These are phyloP conservation scores for Boletus rubroflammeus DNA, from an alignment of 768 basidiomycete genomes.

Conservation along the genomic window DNA sequence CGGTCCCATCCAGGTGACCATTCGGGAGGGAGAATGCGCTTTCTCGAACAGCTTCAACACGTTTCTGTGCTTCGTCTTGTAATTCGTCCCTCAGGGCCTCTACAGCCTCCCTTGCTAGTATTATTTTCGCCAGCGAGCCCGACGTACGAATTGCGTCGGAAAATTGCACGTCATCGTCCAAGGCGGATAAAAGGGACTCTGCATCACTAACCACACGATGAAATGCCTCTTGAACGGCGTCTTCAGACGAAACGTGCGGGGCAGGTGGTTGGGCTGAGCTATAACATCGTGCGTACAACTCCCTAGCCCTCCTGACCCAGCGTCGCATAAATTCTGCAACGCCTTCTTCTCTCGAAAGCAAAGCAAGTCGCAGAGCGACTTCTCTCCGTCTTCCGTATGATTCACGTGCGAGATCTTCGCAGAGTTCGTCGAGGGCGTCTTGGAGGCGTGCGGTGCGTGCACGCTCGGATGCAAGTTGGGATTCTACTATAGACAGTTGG, in stretches of 20 bases:
- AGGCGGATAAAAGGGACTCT: slow-evolving; percentile 30
- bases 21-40: neutral
- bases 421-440: slow-evolving; percentile 61
- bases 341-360: slow-evolving; percentile 63
- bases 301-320: slow-evolving; percentile 53
- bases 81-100: slow-evolving; percentile 55
- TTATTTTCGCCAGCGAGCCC: slow-evolving; percentile 51
- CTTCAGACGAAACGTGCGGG: slow-evolving; percentile 5
- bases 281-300: slow-evolving; percentile 35
- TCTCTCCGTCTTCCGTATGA: slow-evolving; percentile 71
- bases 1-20: neutral
- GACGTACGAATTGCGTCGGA: slow-evolving; percentile 23
- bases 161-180: slow-evolving; percentile 34
- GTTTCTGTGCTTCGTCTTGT: slow-evolving; percentile 48
- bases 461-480: slow-evolving; percentile 43
- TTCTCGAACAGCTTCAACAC: slow-evolving; percentile 34
- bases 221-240: slow-evolving; percentile 26
- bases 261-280: neutral
- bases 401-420: slow-evolving; percentile 68
- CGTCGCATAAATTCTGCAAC: slow-evolving; percentile 50
- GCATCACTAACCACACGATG: slow-evolving; percentile 34
- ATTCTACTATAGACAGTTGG: slow-evolving; percentile 44
- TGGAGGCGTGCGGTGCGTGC: slow-evolving; percentile 49
- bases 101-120: slow-evolving; percentile 48
- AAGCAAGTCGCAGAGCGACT: slow-evolving; percentile 56